Conservation (phyloP, 2,329 filamentous ascomycete genomes). For the Graphilbum sp. region DNA sequence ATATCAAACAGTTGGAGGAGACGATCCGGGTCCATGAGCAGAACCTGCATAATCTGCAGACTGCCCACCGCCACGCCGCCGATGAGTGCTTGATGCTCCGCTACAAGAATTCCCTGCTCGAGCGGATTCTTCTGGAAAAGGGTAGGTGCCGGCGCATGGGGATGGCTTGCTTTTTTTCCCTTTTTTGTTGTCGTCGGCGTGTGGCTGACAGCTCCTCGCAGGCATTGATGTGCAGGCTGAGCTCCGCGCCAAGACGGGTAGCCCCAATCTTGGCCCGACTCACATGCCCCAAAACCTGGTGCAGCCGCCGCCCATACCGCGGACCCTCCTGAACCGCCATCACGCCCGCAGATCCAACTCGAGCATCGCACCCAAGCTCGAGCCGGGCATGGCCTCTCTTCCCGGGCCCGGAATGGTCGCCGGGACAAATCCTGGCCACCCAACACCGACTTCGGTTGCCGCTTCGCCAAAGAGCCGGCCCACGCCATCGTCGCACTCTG, state of each 20-base stretch:
- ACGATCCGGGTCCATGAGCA: constrained; percentile 96
- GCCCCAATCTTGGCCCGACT: constrained; percentile 59
- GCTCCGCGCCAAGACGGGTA: constrained; percentile 80
- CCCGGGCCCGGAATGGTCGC: constrained; percentile 23
- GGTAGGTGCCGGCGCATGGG: too few relatives aligned
- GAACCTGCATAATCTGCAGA: constrained; percentile 78
- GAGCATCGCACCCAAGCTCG: constrained; percentile 59
- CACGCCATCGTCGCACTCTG: constrained; percentile 63
- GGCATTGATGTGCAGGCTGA: constrained; percentile 96
- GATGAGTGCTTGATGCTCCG: constrained; percentile 97
- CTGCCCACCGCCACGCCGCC: constrained; percentile 82
- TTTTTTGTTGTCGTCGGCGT: too few relatives aligned
- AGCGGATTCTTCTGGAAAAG: constrained; percentile 92
- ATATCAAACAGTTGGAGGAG: constrained; percentile 97
- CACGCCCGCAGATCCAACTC: constrained; percentile 55
- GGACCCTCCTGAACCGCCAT: constrained; percentile 67
- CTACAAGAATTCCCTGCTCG: constrained; percentile 94
- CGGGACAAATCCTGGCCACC: constrained; percentile 9
- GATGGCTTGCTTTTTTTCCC: too few relatives aligned
- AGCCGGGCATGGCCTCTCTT: constrained; percentile 32
- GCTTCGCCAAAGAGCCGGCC: constrained; percentile 57
- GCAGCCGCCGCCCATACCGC: constrained; percentile 61
- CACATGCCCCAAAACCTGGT: constrained; percentile 52
- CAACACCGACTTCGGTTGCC: constrained; percentile 32
- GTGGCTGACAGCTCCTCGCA: too few relatives aligned